These are phyloP conservation scores for Terana coerulea DNA, from an alignment of 768 basidiomycete genomes.

Conservation along the genomic window DNA sequence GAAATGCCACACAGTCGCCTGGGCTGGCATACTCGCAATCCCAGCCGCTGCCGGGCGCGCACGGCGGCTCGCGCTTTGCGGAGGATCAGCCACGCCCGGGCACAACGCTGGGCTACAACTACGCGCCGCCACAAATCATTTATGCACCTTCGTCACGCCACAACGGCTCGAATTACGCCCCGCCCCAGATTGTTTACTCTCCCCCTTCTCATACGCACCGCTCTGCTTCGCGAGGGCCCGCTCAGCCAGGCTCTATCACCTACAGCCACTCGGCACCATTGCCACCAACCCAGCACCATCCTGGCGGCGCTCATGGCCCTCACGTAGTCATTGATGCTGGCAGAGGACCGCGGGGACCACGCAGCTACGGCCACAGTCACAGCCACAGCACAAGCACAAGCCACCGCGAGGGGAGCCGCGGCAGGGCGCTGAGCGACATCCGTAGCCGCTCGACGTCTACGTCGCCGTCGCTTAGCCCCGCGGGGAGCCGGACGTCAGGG, in stretches of 20 bases:
- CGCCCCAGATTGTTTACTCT: conserved; percentile 57
- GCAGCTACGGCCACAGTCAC: conserved; percentile 15
- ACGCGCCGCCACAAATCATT: conserved; percentile 53
- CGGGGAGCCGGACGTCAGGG: conserved; percentile 50
- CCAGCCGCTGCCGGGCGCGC: conserved; percentile 33
- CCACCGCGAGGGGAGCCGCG: conserved; percentile 6
- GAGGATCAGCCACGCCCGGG: conserved; percentile 27
- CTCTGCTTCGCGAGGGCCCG: conserved; percentile 10
- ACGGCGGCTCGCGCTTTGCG: conserved; percentile 16
- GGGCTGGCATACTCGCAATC: conserved; percentile 35
- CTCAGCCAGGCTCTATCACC: conserved; percentile 50
- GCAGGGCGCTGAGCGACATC: not conserved
- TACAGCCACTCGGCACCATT: conserved; percentile 67
- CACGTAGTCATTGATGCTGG: conserved; percentile 3
- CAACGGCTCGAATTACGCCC: conserved; percentile 49
- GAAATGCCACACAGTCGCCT: conserved; percentile 13
- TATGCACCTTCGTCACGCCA: conserved; percentile 50
- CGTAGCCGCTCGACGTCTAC: conserved; percentile 30
- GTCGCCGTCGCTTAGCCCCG: conserved; percentile 28
- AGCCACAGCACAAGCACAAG: conserved; percentile 7
- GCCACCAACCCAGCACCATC: conserved; percentile 32
- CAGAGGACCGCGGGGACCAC: not conserved
- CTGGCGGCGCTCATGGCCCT: conserved; percentile 27
- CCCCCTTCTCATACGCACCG: conserved; percentile 24
- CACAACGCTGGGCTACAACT: conserved; percentile 29